A percentile compares a stretch with the other conserved stretches of the same genome.
Evolutionary conservation across 148 eudicot species (phyloP).

Genomic region (Rheum nobile): DNA sequence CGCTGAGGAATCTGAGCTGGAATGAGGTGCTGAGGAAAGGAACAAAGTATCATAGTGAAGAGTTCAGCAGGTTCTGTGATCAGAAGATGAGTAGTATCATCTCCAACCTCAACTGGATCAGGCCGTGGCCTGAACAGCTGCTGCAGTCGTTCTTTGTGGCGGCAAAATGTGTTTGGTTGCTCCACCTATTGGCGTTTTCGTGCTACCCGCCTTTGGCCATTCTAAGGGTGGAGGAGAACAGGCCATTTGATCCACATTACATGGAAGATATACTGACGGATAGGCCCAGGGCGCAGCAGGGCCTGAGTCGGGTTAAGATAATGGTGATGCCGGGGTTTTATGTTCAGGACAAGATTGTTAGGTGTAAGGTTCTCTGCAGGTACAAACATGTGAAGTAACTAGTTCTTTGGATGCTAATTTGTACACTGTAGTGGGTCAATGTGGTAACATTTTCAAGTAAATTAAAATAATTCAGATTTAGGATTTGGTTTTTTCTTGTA

Average conservation of each 20-base stretch:
- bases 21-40: conserved; percentile 81
- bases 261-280: conserved; percentile 74
- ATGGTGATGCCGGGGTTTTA: conserved; percentile 98
- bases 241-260: conserved; percentile 50
- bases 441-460: background rate
- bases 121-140: conserved; percentile 86
- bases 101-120: conserved; percentile 56
- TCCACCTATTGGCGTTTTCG: conserved; percentile 87
- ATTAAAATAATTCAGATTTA: background rate
- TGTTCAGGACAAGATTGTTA: conserved; percentile 69
- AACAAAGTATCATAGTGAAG: conserved; percentile 84
- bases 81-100: conserved; percentile 76
- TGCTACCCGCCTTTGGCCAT: conserved; percentile 53
- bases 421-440: background rate
- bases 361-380: conserved; percentile 89
- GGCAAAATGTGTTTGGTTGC: conserved; percentile 86
- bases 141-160: conserved; percentile 86
- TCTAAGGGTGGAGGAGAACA: conserved; percentile 73
- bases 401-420: background rate
- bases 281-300: conserved; percentile 41
- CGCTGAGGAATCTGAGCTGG: conserved; percentile 77
- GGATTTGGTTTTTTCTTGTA: background rate
- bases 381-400: conserved; percentile 23
- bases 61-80: conserved; percentile 88
- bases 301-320: conserved; percentile 50